These are phyloP conservation scores for Colletotrichum sansevieriae DNA, from an alignment of 2,329 filamentous ascomycete species.

Conservation along the genomic window DNA sequence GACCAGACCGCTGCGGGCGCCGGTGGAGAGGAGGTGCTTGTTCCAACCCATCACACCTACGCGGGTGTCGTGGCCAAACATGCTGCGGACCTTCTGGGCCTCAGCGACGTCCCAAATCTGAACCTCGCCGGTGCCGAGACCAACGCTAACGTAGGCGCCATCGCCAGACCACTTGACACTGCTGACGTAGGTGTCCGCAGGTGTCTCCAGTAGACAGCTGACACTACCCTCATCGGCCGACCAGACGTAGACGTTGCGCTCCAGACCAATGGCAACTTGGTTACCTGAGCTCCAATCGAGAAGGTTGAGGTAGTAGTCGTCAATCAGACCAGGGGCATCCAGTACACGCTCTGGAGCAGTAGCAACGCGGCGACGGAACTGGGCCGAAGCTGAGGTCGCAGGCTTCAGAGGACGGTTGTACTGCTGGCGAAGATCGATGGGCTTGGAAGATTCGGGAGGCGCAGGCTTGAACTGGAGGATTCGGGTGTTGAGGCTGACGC, in stretches of 20 bases:
- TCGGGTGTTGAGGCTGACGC: constrained; percentile 91
- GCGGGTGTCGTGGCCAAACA: constrained; percentile 96
- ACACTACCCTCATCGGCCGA: constrained; percentile 94
- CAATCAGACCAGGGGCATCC: constrained; percentile 93
- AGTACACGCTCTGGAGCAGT: constrained; percentile 96
- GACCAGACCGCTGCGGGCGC: constrained; percentile 92
- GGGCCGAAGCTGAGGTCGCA: constrained; percentile 78
- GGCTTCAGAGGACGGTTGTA: constrained; percentile 97
- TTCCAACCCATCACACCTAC: constrained; percentile 99
- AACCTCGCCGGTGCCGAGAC: constrained; percentile 93
- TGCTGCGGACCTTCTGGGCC: constrained; percentile 94
- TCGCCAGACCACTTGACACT: constrained; percentile 99
- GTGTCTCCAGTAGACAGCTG: constrained; percentile 87
- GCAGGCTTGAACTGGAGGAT: constrained; percentile 99
- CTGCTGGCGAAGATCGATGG: constrained; percentile 95
- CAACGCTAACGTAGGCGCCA: constrained; percentile 95
- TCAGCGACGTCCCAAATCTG: constrained; percentile 99
- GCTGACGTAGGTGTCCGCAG: constrained; percentile 93
- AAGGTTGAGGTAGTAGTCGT: constrained; percentile 99
- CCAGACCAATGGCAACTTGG: constrained; percentile 96
- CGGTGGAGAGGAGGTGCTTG: constrained; percentile 96
- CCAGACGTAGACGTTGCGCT: constrained; percentile 98
- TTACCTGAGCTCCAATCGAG: constrained; percentile 98
- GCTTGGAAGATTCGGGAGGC: constrained; percentile 97
- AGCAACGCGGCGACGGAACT: constrained; percentile 91